Evolutionary conservation across 2,329 filamentous ascomycete genomes (phyloP).

Genomic region (Ophiostoma pallidulum): DNA sequence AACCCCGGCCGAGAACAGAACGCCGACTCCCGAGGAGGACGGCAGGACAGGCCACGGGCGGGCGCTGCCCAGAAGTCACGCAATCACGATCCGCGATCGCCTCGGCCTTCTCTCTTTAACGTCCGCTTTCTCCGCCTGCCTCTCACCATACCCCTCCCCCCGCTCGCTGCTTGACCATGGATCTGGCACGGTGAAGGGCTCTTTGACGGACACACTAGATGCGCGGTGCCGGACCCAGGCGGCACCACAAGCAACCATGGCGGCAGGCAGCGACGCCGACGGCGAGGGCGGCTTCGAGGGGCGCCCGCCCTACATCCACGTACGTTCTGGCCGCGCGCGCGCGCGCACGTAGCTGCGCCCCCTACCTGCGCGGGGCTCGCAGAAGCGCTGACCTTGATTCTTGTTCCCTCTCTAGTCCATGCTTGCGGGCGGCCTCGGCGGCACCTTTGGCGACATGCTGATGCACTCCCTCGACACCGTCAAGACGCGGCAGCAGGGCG

Average conservation of each 20-base stretch:
- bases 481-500: slow-evolving; percentile 95
- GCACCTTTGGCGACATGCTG: slow-evolving; percentile 87
- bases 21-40: neutral
- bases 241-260: slow-evolving; percentile 16
- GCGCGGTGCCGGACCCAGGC: slow-evolving; percentile 6
- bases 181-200: slow-evolving; percentile 12
- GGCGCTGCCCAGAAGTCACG: too few relatives aligned
- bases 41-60: too few relatives aligned
- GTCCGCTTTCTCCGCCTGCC: too few relatives aligned
- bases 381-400: too few relatives aligned
- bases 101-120: too few relatives aligned
- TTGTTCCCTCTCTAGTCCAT: slow-evolving; percentile 65
- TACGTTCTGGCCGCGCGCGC: slow-evolving; percentile 25
- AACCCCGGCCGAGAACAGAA: neutral
- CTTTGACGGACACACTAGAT: slow-evolving; percentile 9
- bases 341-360: neutral
- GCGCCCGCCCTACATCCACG: slow-evolving; percentile 55
- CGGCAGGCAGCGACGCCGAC: slow-evolving; percentile 24
- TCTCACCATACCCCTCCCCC: too few relatives aligned
- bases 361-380: too few relatives aligned
- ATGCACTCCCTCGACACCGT: slow-evolving; percentile 99
- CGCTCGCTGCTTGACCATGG: slow-evolving; percentile 19
- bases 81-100: too few relatives aligned
- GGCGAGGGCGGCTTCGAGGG: slow-evolving; percentile 42
- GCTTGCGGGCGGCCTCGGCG: slow-evolving; percentile 88